Base-by-base conservation (phyloP, 192 early-diverging fungal genomes). In the Coemansia umbellata region DNA sequence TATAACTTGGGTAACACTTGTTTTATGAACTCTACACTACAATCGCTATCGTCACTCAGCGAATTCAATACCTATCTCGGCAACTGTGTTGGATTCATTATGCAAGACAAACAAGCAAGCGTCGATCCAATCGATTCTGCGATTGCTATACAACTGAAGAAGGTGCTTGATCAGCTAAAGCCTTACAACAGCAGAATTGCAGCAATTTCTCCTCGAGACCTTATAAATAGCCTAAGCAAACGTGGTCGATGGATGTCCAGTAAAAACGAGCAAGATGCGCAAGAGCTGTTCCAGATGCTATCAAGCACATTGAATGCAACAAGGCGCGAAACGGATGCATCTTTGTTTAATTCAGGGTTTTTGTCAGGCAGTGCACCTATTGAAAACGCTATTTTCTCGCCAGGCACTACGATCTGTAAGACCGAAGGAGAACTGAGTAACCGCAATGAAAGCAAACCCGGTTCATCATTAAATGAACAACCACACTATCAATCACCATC, bases 1-100 rank as follows among this genome's bases (percentile, higher is more conserved):
- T 74, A 85, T 56, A 93, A 93, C 54, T 59, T 88, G 55, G 90
- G 91, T 17, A 93, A 93, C 61, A 90, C 89, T 6, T 93, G 91
- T 69, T 93, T 91, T 63, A 82, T 93, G 79, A 93, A 93, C 56
- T 82, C 84, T 8, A 86, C 88, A 2, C 52, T 93, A 19, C 91
- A 70, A 47, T 70, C 68, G 31, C 66, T 77, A 14, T 53, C 68
- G 2, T 66, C 68, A 41, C 48, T 70, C 31, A 31, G 27, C 3
- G 54, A 47, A 8, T 70, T 77, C 31, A 59, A 51, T 24, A 36
- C 18, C 5, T 77, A 77, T 21, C 36, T 80, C 8, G 70, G 78
- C 22, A 66, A 61, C 55, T 77, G 74, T 42, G 53, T 50, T 1
- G 44, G 22, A 2, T 45, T 28, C 17, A 19, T 45, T 4, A 45